These are phyloP conservation scores for Cyberlindnera xylosilytica DNA, from an alignment of 805 yeast species.

Conservation along the genomic window DNA sequence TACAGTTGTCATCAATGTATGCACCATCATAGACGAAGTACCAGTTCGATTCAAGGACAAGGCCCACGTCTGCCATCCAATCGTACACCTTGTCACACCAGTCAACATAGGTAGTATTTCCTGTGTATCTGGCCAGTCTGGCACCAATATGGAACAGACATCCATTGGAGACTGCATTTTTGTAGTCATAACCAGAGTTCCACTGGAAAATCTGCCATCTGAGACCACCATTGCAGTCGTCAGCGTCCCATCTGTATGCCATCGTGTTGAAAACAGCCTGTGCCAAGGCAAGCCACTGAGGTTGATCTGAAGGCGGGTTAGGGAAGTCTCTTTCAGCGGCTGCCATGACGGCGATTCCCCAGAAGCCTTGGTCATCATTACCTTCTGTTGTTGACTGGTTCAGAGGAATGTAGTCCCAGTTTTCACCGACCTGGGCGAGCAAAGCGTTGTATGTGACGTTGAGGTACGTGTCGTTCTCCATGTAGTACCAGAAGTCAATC, in stretches of 20 bases:
- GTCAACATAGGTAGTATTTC: constrained; percentile 67
- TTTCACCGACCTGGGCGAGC: constrained; percentile 60
- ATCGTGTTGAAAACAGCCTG: constrained; percentile 88
- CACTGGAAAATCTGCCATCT: constrained; percentile 91
- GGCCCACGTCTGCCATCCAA: constrained; percentile 58
- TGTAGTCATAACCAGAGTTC: constrained; percentile 86
- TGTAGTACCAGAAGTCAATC: constrained; percentile 65
- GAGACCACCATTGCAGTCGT: constrained; percentile 68
- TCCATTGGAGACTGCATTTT: constrained; percentile 86
- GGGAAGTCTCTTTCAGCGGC: constrained; percentile 84
- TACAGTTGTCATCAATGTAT: constrained; percentile 45
- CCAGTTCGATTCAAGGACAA: constrained; percentile 39
- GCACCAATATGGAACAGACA: constrained; percentile 79
- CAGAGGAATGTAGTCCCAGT: constrained; percentile 69
- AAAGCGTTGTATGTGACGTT: constrained; percentile 54
- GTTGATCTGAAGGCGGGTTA: constrained; percentile 56
- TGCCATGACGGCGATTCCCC: constrained; percentile 85
- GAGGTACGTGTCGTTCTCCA: constrained; percentile 63
- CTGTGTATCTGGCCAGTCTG: constrained; percentile 75
- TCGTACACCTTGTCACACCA: constrained; percentile 72
- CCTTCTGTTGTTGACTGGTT: constrained; percentile 86
- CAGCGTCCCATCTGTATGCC: constrained; percentile 73
- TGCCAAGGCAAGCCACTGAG: constrained; percentile 73
- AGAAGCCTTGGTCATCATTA: constrained; percentile 90
- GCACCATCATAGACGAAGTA: constrained; percentile 63